Evolutionary conservation across 2,329 filamentous ascomycete genomes (phyloP), one percentile per base, ranked within the genome.

Genomic region (Aureobasidium melanogenum): DNA sequence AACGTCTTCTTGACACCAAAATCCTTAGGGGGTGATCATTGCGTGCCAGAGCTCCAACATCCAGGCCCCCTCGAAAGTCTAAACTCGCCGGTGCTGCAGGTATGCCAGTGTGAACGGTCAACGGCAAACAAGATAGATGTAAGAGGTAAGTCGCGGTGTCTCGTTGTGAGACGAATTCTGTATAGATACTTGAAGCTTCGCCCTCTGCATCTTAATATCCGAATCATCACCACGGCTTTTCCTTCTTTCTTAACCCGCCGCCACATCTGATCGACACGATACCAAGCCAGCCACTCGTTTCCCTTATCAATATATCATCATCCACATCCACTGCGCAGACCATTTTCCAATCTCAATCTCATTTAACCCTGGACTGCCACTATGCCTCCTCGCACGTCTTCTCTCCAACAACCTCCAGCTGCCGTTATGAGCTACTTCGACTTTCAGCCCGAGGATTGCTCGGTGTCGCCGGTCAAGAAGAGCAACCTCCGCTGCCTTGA

Each of bases 401-500:
- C 59, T 39, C 39, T 55, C 22, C 58, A 61, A 46, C 46, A 50
- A 60, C 56, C 56, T 9, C 46, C 56, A 51, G 56, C 46, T 43
- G 24, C 56, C n/a, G 44, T 28, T 46, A 55, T 54, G 50, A 61
- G 28, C 48, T 61, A 61, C 32, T 61, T 61, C 39, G 59, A 61
- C 26, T 61, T 55, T 48, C 50, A 55, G 48, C 59, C 59, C 19
- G 36, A 50, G 5, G 32, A 50, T 6, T 55, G 47, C 30, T 60
- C 61, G 48, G 56, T 63, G 2, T 55, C 56, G 24, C 55, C 61
- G n/a, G 32, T 60, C 34, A 60, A 60, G 55, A 60, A 63, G 57
- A 9, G 36, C 32, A 61, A 63, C 36, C 55, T 63, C 15, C 62
- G 62, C 52, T 58, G 60, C 56, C 57, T 65, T 26, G 62, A 65